Conservation (phyloP, 176 grass and related monocot genomes). For the Avena sativa region DNA sequence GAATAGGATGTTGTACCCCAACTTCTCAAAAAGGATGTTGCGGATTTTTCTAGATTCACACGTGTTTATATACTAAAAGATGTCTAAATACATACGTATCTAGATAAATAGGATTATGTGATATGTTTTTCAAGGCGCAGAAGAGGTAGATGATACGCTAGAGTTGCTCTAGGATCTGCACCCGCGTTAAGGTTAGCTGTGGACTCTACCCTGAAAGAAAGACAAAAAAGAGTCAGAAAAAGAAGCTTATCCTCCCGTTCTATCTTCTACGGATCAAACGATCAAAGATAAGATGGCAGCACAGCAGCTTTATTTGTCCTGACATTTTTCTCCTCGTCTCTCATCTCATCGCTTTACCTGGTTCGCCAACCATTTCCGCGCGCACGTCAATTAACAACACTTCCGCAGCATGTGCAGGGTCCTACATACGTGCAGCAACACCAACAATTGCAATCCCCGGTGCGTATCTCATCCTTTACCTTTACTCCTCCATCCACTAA, state of each 20-base stretch:
- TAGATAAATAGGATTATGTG: too few species aligned
- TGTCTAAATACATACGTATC: too few species aligned
- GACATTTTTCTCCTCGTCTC: background rate
- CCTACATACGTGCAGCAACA: conserved; percentile 23
- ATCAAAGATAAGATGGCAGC: conserved; percentile 45
- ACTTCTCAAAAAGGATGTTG: too few species aligned
- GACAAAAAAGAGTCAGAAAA: background rate
- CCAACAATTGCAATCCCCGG: background rate
- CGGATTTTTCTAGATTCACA: too few species aligned
- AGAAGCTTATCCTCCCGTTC: conserved; percentile 21
- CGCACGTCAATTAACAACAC: background rate
- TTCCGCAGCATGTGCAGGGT: conserved; percentile 21
- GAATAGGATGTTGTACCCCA: too few species aligned
- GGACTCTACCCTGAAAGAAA: background rate
- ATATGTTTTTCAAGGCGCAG: too few species aligned
- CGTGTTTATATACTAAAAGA: too few species aligned
- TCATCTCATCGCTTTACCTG: background rate
- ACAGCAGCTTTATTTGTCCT: conserved; percentile 37
- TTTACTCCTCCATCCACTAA: conserved; percentile 27
- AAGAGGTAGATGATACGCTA: too few species aligned
- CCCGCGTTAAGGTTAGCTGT: too few species aligned
- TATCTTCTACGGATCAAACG: conserved; percentile 24
- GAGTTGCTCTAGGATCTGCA: too few species aligned
- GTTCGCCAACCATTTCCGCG: conserved; percentile 5
- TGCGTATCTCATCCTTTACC: conserved; percentile 21